Base-by-base conservation (phyloP, 352 stramenopile genomes). In the Globisporangium iwayamae region DNA sequence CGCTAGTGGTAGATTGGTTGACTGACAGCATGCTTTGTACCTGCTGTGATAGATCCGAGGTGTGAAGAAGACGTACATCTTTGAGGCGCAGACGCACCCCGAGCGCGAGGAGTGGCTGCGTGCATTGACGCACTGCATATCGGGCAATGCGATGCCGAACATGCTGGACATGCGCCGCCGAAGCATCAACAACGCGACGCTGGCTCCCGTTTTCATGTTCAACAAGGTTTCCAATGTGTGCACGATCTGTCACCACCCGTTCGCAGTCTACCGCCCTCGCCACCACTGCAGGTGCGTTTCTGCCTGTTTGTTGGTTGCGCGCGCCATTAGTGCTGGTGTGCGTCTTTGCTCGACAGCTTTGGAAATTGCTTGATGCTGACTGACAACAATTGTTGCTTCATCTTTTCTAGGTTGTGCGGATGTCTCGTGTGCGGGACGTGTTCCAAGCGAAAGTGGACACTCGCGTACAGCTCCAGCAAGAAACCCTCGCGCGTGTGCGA, bases 181-280 rank as follows among this genome's bases (percentile, higher is more conserved):
- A 3, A 89, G 81, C 50, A 71, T 95, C 66, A 90, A 88, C 65
- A 83, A 78, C 65, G 77, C 87, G 57, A 85, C 78, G 41, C 72
- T 91, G 50, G 87, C 86, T 18, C 84, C 87, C n/a, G 89, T 95
- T 69, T 89, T 92, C 65, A 90, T 94, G 75, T 94, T 93, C 56
- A 79, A 92, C 76, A 91, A 91, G 66, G 74, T 91, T 56, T 94
- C 85, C 45, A 92, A 89, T 61, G 83, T 91, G 16, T 95, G 87
- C 69, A 93, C 83, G 56, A 89, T 94, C 51, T 95, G 87, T 66
- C 79, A 73, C 45, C 83, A 92, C 60, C 89, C 75, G 54, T 95
- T 95, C 62, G 81, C 85, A 0, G 80, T 95, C 41, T 92, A 94
- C 75, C 84, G 85, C 0, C 83, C 81, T 32, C 83, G 87, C 41